Evolutionary conservation across 768 basidiomycete genomes (phyloP), one percentile per base, ranked within the genome.

Genomic region (Rhodotorula taiwanensis): DNA sequence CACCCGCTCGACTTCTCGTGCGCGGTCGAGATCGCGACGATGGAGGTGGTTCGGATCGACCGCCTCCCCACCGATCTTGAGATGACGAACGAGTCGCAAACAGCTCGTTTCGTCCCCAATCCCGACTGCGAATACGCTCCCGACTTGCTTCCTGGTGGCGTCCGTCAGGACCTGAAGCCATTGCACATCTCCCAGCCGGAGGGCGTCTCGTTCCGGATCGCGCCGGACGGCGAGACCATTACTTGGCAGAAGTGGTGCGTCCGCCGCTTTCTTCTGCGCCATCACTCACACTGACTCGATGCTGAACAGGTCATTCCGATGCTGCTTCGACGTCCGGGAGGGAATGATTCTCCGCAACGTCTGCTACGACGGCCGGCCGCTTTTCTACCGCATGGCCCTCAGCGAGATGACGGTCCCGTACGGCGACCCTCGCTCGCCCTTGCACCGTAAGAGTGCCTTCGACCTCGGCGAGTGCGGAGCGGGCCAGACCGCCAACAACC

Each of bases 391-490:
- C 16, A 39, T 74, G 20, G 62, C 60, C 8, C 58, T 72, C 14
- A 42, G 51, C 25, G 73, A 75, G 43, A 75, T 74, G 74, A 70
- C 64, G 18, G 73, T 74, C 4, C 45, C 45, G 11, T 47, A 44
- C 23, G 43, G 43, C 28, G 58, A 58, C 16, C 45, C 56, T 23
- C 45, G 36, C 41, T 42, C 18, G 36, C 13, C 31, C 30, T 62
- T 62, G 16, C 71, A 72, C 55, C 64, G 72, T 27, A 73, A 75
- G 58, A 62, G 66, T 23, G 73, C 73, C n/a, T 75, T 72, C 60
- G 72, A 74, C 56, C 63, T 74, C 30, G 72, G 69, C 28, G 72
- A 74, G n/a, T 58, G 58, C 30, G 74, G 74, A 21, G 67, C 67
- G 3, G 72, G 71, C 44, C 52, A 65, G 18, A 64, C 62, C 18